Evolutionary conservation across 2,329 filamentous ascomycete genomes (phyloP).

Genomic region (Cercospora brassicicola): DNA sequence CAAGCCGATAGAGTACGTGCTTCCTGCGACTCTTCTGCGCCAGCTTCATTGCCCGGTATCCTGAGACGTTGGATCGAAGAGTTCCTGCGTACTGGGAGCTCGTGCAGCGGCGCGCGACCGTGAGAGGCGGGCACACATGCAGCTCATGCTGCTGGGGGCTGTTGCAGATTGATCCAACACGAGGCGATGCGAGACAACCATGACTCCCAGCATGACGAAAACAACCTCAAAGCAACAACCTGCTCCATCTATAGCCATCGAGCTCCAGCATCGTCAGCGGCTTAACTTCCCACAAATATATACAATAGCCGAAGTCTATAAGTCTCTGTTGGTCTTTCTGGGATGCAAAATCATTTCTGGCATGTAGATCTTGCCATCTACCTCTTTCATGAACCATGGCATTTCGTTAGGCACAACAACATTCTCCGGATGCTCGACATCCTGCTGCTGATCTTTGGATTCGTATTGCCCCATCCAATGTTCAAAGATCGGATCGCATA

Average conservation of each 20-base stretch:
- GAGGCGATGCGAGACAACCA: not conserved
- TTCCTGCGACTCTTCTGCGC: not conserved
- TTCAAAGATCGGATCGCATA: conserved; percentile 38
- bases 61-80: not conserved
- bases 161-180: not conserved
- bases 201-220: not conserved
- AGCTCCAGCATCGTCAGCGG: not conserved
- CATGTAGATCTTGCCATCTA: conserved; percentile 38
- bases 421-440: conserved; percentile 2
- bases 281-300: not conserved
- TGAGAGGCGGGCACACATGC: not conserved
- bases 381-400: conserved; percentile 33
- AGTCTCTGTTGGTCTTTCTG: conserved; percentile 36
- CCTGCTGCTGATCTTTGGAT: not conserved
- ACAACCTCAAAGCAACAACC: not conserved
- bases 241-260: not conserved
- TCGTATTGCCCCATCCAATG: conserved; percentile 37
- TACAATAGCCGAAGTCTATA: not conserved
- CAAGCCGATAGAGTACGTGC: not conserved
- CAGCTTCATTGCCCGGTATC: not conserved
- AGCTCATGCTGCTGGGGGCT: not conserved
- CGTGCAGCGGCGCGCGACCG: not conserved
- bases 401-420: conserved; percentile 27
- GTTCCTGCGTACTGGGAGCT: too few relatives aligned
- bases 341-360: conserved; percentile 45